Percentiles rank a stretch among this genome's conserved stretches.
Conservation (phyloP, 257 asterid species). For the Dorcoceras hygrometricum region DNA sequence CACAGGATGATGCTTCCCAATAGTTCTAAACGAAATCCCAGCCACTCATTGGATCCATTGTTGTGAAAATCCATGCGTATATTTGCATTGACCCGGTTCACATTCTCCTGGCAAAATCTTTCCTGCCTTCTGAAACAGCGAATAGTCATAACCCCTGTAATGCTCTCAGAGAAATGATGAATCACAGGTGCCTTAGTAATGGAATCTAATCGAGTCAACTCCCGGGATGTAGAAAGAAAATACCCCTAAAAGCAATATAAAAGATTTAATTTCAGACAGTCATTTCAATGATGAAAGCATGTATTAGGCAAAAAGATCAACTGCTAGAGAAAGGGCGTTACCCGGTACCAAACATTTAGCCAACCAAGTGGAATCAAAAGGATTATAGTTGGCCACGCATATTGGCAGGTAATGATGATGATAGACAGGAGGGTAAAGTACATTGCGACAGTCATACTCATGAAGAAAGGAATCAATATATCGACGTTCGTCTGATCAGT, state of each 20-base stretch:
- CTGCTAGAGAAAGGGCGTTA: slow-evolving; percentile 29
- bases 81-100: slow-evolving; percentile 67
- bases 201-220: slow-evolving; percentile 85
- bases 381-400: slow-evolving; percentile 85
- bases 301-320: background rate
- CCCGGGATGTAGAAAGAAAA: slow-evolving; percentile 85
- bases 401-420: slow-evolving; percentile 82
- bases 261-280: background rate
- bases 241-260: slow-evolving; percentile 57
- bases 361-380: slow-evolving; percentile 84
- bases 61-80: slow-evolving; percentile 93
- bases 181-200: slow-evolving; percentile 96
- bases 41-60: slow-evolving; percentile 92
- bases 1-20: slow-evolving; percentile 85
- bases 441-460: slow-evolving; percentile 51
- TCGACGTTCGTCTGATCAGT: slow-evolving; percentile 89
- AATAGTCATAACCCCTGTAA: slow-evolving; percentile 86
- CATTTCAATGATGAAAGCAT: background rate
- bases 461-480: slow-evolving; percentile 65
- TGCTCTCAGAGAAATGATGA: slow-evolving; percentile 95
- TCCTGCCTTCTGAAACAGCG: slow-evolving; percentile 84
- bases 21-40: slow-evolving; percentile 84
- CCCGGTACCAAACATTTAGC: slow-evolving; percentile 92
- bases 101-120: slow-evolving; percentile 63
- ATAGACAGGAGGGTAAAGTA: slow-evolving; percentile 57